A percentile compares a stretch with the other conserved stretches of the same genome.
Evolutionary conservation across 2,329 filamentous ascomycete species (phyloP).

Genomic region (Penicillium nordicum): DNA sequence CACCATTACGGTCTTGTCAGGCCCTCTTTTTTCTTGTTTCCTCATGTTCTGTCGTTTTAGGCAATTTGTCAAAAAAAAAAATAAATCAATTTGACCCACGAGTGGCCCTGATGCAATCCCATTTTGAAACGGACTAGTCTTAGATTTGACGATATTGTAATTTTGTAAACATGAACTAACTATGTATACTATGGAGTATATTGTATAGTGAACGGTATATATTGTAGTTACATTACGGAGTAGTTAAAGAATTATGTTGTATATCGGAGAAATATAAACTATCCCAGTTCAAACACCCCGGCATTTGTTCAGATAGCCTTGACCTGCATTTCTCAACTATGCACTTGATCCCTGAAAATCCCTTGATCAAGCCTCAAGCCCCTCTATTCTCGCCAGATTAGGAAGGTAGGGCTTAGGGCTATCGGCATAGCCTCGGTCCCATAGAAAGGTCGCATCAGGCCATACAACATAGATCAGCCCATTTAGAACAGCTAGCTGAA

Average conservation of each 20-base stretch:
- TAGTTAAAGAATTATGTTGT: no score
- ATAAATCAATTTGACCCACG: conserved; percentile 3
- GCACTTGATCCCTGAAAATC: neutral
- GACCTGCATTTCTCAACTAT: neutral
- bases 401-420: conserved; percentile 29
- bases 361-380: neutral
- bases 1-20: neutral
- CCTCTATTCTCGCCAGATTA: neutral
- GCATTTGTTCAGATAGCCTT: neutral
- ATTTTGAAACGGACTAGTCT: conserved; percentile 1
- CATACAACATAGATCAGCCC: neutral
- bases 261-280: neutral
- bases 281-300: neutral
- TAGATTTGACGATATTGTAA: neutral
- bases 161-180: neutral
- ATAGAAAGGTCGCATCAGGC: conserved; percentile 5
- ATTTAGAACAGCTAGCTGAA: neutral
- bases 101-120: conserved; percentile 5
- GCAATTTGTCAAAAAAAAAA: neutral
- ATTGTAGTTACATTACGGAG: neutral
- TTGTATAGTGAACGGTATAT: neutral
- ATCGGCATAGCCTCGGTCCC: conserved; percentile 2
- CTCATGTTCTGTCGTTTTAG: conserved; percentile 2
- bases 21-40: neutral
- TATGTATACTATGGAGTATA: no score